These are phyloP conservation scores for Bretschneidera sinensis DNA, from an alignment of 345 rosid genomes.

Conservation along the genomic window DNA sequence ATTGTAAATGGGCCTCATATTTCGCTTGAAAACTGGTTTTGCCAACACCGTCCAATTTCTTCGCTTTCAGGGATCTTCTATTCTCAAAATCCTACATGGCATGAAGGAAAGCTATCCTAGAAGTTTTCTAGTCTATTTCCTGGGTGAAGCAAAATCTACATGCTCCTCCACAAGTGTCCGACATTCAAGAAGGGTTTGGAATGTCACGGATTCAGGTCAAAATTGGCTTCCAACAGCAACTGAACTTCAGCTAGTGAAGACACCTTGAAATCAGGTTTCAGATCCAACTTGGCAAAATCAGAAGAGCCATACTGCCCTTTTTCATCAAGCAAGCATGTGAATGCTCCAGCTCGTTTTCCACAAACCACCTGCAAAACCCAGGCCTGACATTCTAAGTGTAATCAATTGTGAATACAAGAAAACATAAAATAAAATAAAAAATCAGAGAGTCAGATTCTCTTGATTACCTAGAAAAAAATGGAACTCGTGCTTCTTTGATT, in stretches of 20 bases:
- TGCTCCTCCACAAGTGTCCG: background rate
- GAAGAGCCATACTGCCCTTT: constrained; percentile 52
- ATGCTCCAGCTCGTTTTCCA: constrained; percentile 85
- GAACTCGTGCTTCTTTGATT: background rate
- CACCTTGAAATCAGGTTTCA: constrained; percentile 74
- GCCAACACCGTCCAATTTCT: too few species aligned
- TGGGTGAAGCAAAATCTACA: background rate
- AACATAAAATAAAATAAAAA: background rate
- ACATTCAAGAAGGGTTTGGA: background rate
- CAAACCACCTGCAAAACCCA: constrained; percentile 58
- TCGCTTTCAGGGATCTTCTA: background rate
- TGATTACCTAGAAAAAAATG: too few species aligned
- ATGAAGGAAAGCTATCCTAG: background rate
- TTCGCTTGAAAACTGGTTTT: too few species aligned
- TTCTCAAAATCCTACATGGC: background rate
- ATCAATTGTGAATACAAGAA: background rate
- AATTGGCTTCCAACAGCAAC: constrained; percentile 56
- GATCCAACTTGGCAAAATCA: constrained; percentile 44
- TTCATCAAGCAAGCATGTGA: constrained; percentile 89
- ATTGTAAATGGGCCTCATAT: too few species aligned
- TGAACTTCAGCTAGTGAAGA: constrained; percentile 56
- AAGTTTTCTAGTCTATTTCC: background rate
- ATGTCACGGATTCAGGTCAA: constrained; percentile 51
- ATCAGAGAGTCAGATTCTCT: background rate
- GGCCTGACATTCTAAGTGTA: background rate